Evolutionary conservation across 2,329 filamentous ascomycete species (phyloP), one percentile per base, ranked within the genome.

Genomic region (Grosmannia serpens): DNA sequence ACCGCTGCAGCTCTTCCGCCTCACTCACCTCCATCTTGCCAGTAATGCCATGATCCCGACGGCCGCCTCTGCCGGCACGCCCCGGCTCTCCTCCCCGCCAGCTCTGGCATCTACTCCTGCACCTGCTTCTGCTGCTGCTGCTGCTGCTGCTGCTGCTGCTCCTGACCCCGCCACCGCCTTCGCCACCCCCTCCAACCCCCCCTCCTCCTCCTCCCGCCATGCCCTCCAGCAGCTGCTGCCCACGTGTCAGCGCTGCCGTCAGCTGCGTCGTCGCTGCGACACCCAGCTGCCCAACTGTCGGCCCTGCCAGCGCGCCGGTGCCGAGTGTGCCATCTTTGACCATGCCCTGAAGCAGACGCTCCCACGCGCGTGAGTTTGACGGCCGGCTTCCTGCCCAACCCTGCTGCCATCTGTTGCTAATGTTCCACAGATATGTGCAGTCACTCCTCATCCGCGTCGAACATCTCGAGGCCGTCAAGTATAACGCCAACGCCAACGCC

Each of bases 301-400:
- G 13, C 56, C 57, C 10, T 62, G 62, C n/a, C 55, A 59, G 1
- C 58, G 58, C 1, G 59, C 62, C 0, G 58, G 59, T 3, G 59
- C 50, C 15, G 59, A 59, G n/a, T 63, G 62, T 56, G 53, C 54
- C 24, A 56, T 62, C 24, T 62, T 60, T 20, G 62, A 63, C 55
- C 60, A 62, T 29, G 62, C 62, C 2, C 56, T 62, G 22, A 61
- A 62, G 56, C 62, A 62, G 58, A 58, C 58, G 15, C 55, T 63
- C n/a, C 60, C 60, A 17, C 46, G 59, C 4, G 58, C 55, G 6
- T 63, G 11, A 17, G 52, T 53, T 11, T 38, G n/a, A 2, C 11
- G 33, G 33, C 44, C 22, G 4, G 3, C 13, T 24, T 29, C 17
- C 49, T 4, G 17, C 49, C 6, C 7, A 46, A 11, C 11, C 50